Base-by-base conservation (phyloP, 768 basidiomycete species). In the Nidularia sp. region DNA sequence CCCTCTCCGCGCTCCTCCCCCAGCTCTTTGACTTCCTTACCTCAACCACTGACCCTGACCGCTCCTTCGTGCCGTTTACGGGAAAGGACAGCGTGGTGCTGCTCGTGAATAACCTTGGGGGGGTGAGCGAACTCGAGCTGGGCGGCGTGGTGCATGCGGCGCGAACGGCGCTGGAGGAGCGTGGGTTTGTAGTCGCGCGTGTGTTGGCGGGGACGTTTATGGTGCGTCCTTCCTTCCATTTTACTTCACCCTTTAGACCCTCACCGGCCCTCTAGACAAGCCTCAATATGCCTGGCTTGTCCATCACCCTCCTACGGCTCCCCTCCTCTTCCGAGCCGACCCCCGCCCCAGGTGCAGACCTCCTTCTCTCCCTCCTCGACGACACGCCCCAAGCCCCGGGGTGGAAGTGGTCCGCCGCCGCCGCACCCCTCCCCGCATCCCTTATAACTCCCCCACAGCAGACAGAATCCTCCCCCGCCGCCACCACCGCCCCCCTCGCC, bases 261-360 rank as follows among this genome's bases (percentile, higher is more conserved):
- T 35, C 10, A 22, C 53, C 7, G 42, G 47, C 46, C 45, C 42
- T 34, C 47, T 66, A 87, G 92, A 93, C 91, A 22, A 90, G 88
- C 52, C 78, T 96, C 57, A 94, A 93, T 68, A 93, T 94, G 90
- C 90, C 92, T 32, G 93, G 93, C 2, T 90, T 95, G 66, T 93
- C 91, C 12, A 72, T 96, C 54, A 89, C 91, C 1, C 75, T 93
- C 13, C 75, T 94, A 12, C 79, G 91, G 6, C 80, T 96, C 7
- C 89, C 93, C 0, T 62, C 69, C 32, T 47, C 69, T 44, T 55
- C 70, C 39, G 75, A 78, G 25, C 18, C 18, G 18, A 51, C 67
- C 1, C 61, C 65, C 35, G 67, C 71, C 1, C 73, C 79, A 5
- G 60, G 70, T 5, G 51, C 68, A 2, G 65, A 72, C 41, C 51